A percentile compares a stretch with the other conserved stretches of the same genome.
Evolutionary conservation across 768 basidiomycete species (phyloP).

Genomic region (Ramaria sp.): DNA sequence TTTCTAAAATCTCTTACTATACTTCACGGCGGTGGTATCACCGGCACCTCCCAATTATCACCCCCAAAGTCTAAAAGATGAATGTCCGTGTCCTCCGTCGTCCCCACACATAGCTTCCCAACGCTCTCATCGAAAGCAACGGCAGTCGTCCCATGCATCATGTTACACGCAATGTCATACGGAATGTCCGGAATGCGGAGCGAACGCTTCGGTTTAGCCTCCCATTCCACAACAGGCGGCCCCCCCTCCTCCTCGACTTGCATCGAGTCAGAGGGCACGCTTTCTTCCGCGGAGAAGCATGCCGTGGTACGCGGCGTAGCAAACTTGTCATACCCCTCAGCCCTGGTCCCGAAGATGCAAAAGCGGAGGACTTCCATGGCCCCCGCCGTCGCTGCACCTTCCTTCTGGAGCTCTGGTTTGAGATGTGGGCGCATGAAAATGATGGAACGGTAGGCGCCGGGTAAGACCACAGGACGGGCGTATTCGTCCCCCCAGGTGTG

Average conservation of each 20-base stretch:
- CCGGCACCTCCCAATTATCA: not conserved
- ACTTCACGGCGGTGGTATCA: not conserved
- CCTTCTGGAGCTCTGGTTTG: not conserved
- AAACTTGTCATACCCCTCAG: constrained; percentile 1
- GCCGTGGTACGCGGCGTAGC: not conserved
- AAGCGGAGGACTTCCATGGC: not conserved
- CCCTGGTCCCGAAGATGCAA: not conserved
- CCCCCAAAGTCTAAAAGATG: constrained; percentile 9
- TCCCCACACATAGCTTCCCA: constrained; percentile 4
- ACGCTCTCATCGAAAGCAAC: constrained; percentile 5
- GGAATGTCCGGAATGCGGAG: not conserved
- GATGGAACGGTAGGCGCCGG: constrained; percentile 6
- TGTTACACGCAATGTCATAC: not conserved
- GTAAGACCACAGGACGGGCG: not conserved
- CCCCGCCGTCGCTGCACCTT: not conserved
- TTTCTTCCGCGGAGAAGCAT: not conserved
- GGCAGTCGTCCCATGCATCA: constrained; percentile 5
- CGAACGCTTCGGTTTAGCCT: not conserved
- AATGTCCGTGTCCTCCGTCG: not conserved
- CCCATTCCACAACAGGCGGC: not conserved
- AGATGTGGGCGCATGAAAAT: constrained; percentile 1
- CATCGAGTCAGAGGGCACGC: not conserved
- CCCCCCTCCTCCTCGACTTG: not conserved
- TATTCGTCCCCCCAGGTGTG: not conserved
- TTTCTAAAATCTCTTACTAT: too few species aligned